Evolutionary conservation across 2,329 filamentous ascomycete species (phyloP), one percentile per base, ranked within the genome.

Genomic region (Fusarium sp.): DNA sequence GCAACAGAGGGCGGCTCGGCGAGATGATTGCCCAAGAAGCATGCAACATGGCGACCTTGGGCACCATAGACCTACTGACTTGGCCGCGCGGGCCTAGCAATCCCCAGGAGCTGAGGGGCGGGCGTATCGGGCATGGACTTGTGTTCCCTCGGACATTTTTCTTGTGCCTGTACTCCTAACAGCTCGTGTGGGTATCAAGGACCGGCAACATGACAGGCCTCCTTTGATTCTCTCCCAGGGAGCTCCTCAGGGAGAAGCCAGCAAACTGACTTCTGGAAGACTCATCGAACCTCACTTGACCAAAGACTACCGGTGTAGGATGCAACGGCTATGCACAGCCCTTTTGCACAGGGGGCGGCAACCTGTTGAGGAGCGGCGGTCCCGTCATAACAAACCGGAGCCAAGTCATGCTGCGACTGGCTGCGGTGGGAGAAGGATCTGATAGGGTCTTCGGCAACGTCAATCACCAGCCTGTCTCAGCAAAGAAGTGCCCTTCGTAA

Each of bases 81-180:
- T 67, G 56, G 32, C 59, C 50, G 45, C 37, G 61, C 63, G 57
- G 61, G 48, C 45, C 56, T 41, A 62, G 48, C 50, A 67, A 56
- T 61, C 69, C 32, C 64, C 70, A 72, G 64, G 41, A 56, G 50
- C 60, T 73, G 69, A 70, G 59, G 67, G 62, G 57, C 59, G 61
- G 64, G 68, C 75, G 65, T 66, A 76, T 76, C 50, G 74, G 73
- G 68, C 68, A 75, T 73, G 66, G 73, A 45, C 70, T 80, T 81
- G 80, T 84, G 80, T 81, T 77, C 80, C 80, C 75, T 82, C 81
- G 80, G 81, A 79, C 77, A 81, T 78, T 82, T 82, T 81, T 77
- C 70, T 75, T 82, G 81, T 82, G 78, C 77, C 83, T 84, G 84
- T 84, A 83, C 82, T 68, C 80, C 76, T 73, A 76, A 76, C 78